Percentiles rank a stretch among this genome's conserved stretches.
Evolutionary conservation across 2,329 filamentous ascomycete species (phyloP).

Genomic region (Dactylonectria macrodidyma): DNA sequence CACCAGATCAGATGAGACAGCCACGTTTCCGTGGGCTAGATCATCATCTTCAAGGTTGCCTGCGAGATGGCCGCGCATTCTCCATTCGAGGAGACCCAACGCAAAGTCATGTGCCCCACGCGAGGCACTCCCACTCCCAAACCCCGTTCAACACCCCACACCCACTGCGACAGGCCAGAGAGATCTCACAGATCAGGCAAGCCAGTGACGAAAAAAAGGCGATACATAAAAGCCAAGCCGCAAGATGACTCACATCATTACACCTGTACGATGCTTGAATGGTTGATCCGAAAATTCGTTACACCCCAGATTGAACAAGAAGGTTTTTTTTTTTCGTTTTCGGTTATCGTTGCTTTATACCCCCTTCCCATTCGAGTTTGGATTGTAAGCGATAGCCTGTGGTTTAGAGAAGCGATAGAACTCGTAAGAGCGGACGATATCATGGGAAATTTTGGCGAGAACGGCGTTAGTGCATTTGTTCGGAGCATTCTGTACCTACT

Average conservation of each 20-base stretch:
- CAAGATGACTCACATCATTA: no score
- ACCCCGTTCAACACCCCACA: background rate
- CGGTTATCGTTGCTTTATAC: background rate
- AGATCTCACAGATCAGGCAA: background rate
- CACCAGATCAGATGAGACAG: background rate
- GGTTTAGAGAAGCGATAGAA: background rate
- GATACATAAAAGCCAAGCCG: background rate
- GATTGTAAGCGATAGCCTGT: constrained; percentile 1
- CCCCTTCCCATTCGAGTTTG: background rate
- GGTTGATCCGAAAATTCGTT: background rate
- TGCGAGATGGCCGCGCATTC: background rate
- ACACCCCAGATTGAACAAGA: background rate
- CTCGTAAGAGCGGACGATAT: background rate
- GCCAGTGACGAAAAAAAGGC: background rate
- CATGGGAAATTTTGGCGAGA: background rate
- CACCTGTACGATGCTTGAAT: background rate
- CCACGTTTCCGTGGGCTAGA: background rate
- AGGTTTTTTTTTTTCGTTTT: background rate
- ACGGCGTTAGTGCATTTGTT: background rate
- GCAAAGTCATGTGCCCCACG: background rate
- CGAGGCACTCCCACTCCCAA: no score
- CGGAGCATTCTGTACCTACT: background rate
- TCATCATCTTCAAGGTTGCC: no score
- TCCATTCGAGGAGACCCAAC: background rate
- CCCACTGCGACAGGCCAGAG: background rate